Evolutionary conservation across 176 grass and related monocot species (phyloP).

Genomic region (Lolium perenne): DNA sequence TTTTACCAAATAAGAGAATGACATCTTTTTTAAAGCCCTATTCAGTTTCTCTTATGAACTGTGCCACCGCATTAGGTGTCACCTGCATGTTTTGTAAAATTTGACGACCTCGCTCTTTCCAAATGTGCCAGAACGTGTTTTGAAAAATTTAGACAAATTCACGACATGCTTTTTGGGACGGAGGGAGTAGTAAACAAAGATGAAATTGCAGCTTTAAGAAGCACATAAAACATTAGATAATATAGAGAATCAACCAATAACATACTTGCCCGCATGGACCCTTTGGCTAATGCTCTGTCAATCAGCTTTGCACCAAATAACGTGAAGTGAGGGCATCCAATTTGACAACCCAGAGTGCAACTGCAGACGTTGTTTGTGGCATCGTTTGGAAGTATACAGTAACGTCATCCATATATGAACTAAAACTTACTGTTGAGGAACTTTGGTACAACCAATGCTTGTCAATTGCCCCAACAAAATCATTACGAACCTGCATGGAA

Average conservation of each 20-base stretch:
- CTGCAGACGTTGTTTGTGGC: constrained; percentile 88
- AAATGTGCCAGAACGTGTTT: too few relatives aligned
- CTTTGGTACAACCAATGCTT: constrained; percentile 83
- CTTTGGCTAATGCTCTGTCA: constrained; percentile 34
- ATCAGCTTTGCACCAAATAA: constrained; percentile 49
- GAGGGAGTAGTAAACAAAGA: too few relatives aligned
- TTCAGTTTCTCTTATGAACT: too few relatives aligned
- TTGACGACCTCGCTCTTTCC: too few relatives aligned
- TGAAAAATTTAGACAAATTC: too few relatives aligned
- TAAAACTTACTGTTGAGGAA: constrained; percentile 47
- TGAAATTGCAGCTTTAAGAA: neutral
- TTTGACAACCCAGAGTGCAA: constrained; percentile 96
- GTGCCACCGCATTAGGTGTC: too few relatives aligned
- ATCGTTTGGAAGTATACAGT: constrained; percentile 90
- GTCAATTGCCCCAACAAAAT: constrained; percentile 92
- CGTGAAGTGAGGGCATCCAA: constrained; percentile 75
- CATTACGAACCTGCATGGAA: constrained; percentile 71
- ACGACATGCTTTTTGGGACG: too few relatives aligned
- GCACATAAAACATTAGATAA: neutral
- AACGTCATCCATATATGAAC: constrained; percentile 74
- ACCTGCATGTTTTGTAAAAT: too few relatives aligned
- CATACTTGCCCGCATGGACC: constrained; percentile 41
- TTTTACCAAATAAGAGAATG: too few relatives aligned
- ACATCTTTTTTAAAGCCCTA: too few relatives aligned
- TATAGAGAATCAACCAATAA: constrained; percentile 1